Base-by-base conservation (phyloP, 441 rosid species). In the Syzygium syzygioides region DNA sequence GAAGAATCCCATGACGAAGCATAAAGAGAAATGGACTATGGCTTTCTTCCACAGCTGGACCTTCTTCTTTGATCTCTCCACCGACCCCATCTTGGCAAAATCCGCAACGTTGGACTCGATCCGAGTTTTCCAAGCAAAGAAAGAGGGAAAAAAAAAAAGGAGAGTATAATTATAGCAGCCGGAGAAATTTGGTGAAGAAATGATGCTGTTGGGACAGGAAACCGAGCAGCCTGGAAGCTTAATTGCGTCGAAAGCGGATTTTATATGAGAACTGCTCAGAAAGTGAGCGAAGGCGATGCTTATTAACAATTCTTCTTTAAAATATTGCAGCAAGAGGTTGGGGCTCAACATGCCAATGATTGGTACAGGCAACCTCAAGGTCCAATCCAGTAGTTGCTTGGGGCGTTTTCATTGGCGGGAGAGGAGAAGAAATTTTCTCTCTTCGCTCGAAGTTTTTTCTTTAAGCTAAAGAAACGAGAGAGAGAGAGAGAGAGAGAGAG, bases 1-100 rank as follows among this genome's bases (percentile, higher is more conserved):
- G 94, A 97, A 95, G 90, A 96, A 97, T n/a, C 99, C 99, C 98
- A 97, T 96, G 37, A 95, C 95, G 87, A 98, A 98, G 88, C 99
- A 98, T 37, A 98, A 88, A 86, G 94, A 90, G 91, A 98, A 98
- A 90, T 96, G 99, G 34, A 95, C 94, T 9, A 91, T 91, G 54
- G 99, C 99, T 93, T 95, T 97, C 92, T 95, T 96, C 99, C 98
- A 98, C 91, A 95, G 20, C 86, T 92, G 99, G 88, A 90, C 92
- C 91, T 93, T 98, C 93, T 95, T 95, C 95, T 95, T 98, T 86
- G 99, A 94, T 93, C 98, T 95, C 89, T 98, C 98, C 48, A 91
- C 50, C 34, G 96, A 92, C 45, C 94, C 95, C 95, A 93, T 92
- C 53, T 3, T 64, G 32, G 26, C 86, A 26, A 79, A 66, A 71